Base-by-base conservation (phyloP, 1,284 basidiomycete species). In the Malassezia psittaci region DNA sequence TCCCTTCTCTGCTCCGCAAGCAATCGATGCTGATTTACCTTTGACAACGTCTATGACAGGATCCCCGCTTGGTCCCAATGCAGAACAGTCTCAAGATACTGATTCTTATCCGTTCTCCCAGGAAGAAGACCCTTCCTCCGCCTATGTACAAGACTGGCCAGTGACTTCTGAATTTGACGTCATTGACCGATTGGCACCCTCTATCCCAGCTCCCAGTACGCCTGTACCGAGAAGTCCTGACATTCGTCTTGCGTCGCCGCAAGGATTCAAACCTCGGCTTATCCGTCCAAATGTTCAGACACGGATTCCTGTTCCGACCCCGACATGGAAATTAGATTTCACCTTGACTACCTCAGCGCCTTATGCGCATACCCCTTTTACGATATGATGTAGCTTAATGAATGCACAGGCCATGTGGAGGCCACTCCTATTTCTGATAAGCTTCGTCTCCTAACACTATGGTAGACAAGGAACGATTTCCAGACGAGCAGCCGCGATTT, bases 261-360 rank as follows among this genome's bases (percentile, higher is more conserved):
- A 33, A 15, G 19, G 34, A 13, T 29, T 39, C 3, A 44, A 50
- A 11, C 43, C 34, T n/a, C 54, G 54, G 13, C 46, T 45, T 15
- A 33, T 57, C n/a, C 40, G 41, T 38, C 38, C 35, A 18, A 48
- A 52, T 18, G 21, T 47, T 11, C 45, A 41, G 32, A 52, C 39
- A n/a, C 50, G 55, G 4, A 52, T 57, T 18, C 55, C 55, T 18
- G 45, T 57, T n/a, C 51, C 55, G 18, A 44, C 55, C 16, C 55
- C 55, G 2, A 43, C 49, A 15, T 52, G 55, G 55, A 13, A 33
- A 21, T 29, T 57, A 8, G 41, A 57, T 42, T 57, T 57, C 38
- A 36, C 36, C 7, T 12, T 19, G 5, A 48, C 55, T 29, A 52
- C 55, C 13, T 40, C 38, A 32, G 39, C 40, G 15, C 40, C 45